These are phyloP conservation scores for Podaxis sp. DNA, from an alignment of 768 basidiomycete species.

Conservation along the genomic window DNA sequence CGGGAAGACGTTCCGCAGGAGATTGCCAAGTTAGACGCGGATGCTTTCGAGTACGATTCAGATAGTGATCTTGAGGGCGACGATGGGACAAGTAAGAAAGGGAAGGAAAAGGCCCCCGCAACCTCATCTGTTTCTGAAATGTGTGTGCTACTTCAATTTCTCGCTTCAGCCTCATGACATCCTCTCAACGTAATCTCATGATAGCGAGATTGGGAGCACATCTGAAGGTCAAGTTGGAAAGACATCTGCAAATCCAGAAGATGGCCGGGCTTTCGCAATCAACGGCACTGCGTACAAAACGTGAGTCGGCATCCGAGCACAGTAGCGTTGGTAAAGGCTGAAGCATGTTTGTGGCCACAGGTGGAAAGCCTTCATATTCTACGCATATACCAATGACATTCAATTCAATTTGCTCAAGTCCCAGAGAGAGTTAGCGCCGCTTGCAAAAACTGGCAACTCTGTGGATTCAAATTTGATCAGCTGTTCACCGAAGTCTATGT, in stretches of 20 bases:
- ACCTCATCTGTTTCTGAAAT: background rate
- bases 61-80: conserved; percentile 16
- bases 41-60: conserved; percentile 11
- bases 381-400: conserved; percentile 12
- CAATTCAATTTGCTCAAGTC: conserved; percentile 11
- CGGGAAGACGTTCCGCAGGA: background rate
- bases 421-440: background rate
- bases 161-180: no score
- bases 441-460: background rate
- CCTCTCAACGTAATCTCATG: background rate
- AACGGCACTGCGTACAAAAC: conserved; percentile 5
- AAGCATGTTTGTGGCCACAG: background rate
- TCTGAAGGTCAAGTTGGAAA: background rate
- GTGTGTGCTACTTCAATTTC: background rate
- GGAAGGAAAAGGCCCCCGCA: background rate
- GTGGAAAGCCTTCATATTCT: conserved; percentile 13
- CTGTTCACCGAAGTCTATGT: conserved; percentile 39
- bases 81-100: background rate
- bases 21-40: conserved; percentile 2
- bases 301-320: background rate
- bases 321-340: background rate
- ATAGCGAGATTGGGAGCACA: background rate
- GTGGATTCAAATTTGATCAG: background rate
- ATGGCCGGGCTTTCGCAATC: conserved; percentile 7
- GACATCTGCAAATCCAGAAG: background rate